Base-by-base conservation (phyloP, 148 eudicot species). In the Nepenthes gracilis region DNA sequence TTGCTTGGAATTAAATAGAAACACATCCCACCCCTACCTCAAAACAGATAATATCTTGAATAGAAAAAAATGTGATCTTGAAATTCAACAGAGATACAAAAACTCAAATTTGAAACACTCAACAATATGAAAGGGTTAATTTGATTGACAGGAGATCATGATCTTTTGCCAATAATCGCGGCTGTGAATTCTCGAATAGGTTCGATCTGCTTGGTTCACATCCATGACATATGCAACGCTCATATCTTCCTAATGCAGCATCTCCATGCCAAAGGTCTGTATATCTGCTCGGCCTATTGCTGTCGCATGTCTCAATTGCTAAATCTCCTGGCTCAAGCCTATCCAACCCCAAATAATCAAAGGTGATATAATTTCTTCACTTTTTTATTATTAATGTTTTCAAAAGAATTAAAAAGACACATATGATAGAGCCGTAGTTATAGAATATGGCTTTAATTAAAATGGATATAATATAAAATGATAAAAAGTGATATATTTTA, bases 171-270 rank as follows among this genome's bases (percentile, higher is more conserved):
- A 6, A 78, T 88, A 66, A 59, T 89, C 40, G 57, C 69, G 12
- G 75, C 87, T 33, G 97, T 89, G 35, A 64, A 55, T 43, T 12
- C 64, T 6, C 53, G 72, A 58, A 70, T 73, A 72, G 75, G 77
- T 1, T 76, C 73, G 11, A 67, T 67, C 35, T 61, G 69, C 2
- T 34, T 75, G 60, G 74, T 75, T 43, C 75, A 72, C 67, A 76
- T 81, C 15, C 80, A 82, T 49, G 92, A 85, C 62, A 67, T 82
- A 57, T 83, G 96, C 81, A 67, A 62, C 58, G 90, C 90, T 34
- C 93, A 83, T 72, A 65, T 81, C 40, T 81, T 76, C 56, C 82
- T 85, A 6, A 86, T 89, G 93, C 79, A 86, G 79, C 76, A 83
- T 49, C 32, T 56, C 11, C 52, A 53, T 10, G 83, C 90, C 33